Evolutionary conservation across 495 filamentous ascomycete genomes (phyloP).

Genomic region (Penicillium manginii): DNA sequence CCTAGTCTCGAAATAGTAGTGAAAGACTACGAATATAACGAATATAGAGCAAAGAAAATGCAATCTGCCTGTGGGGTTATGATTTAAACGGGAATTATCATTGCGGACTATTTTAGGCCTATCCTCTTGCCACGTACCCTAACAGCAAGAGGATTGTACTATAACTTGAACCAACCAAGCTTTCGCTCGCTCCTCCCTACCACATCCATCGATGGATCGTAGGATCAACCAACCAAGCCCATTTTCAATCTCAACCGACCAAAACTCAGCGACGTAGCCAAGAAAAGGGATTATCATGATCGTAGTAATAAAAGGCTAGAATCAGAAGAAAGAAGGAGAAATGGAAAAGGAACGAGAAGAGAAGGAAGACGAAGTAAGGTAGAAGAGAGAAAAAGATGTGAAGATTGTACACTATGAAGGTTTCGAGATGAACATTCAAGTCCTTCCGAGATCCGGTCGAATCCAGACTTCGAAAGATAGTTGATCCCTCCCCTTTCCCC

Average conservation of each 20-base stretch:
- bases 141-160: background rate
- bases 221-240: background rate
- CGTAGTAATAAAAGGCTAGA: background rate
- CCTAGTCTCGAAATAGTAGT: too few relatives aligned
- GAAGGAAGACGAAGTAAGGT: constrained; percentile 10
- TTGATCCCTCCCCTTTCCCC: background rate
- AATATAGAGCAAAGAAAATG: background rate
- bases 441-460: constrained; percentile 10
- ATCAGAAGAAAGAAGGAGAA: background rate
- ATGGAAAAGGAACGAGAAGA: background rate
- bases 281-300: background rate
- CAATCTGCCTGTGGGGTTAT: background rate
- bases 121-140: background rate
- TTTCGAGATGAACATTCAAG: constrained; percentile 8
- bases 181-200: too few relatives aligned
- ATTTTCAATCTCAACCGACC: background rate
- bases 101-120: background rate
- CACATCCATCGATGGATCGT: too few relatives aligned
- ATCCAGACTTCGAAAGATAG: constrained; percentile 8
- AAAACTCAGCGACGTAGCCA: background rate
- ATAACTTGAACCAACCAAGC: background rate
- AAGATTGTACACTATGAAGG: constrained; percentile 45
- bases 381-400: constrained; percentile 20
- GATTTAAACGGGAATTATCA: background rate
- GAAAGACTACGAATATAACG: background rate